Evolutionary conservation across 2,329 filamentous ascomycete species (phyloP).

Genomic region (Emmonsiellopsis sp.): DNA sequence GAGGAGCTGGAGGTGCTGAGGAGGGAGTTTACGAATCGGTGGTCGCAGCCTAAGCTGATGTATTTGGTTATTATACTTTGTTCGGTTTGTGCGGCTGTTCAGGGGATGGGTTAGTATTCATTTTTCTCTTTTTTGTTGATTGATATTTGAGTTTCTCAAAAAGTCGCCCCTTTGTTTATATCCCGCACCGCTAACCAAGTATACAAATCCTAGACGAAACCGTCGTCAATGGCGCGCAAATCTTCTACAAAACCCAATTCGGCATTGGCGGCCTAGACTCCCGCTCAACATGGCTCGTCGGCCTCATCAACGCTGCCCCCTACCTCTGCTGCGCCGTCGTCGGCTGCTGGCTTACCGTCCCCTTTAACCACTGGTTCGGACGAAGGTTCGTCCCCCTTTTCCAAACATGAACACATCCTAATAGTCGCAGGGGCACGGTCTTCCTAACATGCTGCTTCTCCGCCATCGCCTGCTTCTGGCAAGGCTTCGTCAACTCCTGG

Average conservation of each 20-base stretch:
- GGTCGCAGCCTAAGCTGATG: conserved; percentile 58
- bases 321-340: conserved; percentile 58
- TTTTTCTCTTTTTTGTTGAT: neutral
- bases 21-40: conserved; percentile 56
- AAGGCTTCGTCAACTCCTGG: conserved; percentile 62
- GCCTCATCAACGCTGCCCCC: conserved; percentile 50
- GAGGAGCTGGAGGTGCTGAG: conserved; percentile 51
- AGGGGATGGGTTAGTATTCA: conserved; percentile 50
- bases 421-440: conserved; percentile 55
- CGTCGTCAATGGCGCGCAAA: conserved; percentile 60
- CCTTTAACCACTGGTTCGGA: conserved; percentile 61
- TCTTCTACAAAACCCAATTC: conserved; percentile 55
- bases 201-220: conserved; percentile 47
- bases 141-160: too few relatives aligned
- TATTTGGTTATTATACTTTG: conserved; percentile 59
- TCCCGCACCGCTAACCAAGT: conserved; percentile 4
- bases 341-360: conserved; percentile 65
- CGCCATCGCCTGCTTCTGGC: conserved; percentile 44
- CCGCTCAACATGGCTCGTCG: conserved; percentile 50
- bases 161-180: neutral
- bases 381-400: conserved; percentile 14
- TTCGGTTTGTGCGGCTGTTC: conserved; percentile 60
- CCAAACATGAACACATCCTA: too few relatives aligned
- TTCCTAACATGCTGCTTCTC: conserved; percentile 68
- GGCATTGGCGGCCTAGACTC: conserved; percentile 44